A percentile compares a stretch with the other conserved stretches of the same genome.
These are phyloP conservation scores for Viridothelium virens DNA, from an alignment of 495 filamentous ascomycete genomes.

Conservation along the genomic window DNA sequence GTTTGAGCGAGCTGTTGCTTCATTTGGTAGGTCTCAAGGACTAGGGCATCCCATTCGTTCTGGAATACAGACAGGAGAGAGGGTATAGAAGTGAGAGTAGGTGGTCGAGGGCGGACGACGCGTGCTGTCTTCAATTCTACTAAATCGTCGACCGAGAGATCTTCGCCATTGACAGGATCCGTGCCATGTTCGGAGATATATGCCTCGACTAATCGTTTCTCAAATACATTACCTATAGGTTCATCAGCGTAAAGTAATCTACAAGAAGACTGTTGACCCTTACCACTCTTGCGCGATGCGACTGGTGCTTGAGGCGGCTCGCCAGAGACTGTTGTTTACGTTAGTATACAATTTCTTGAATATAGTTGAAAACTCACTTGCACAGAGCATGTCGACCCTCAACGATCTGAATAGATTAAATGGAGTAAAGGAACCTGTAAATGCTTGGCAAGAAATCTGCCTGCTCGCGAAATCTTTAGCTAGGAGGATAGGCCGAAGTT, in stretches of 20 bases:
- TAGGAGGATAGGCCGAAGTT: neutral
- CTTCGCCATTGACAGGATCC: conserved; percentile 86
- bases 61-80: conserved; percentile 95
- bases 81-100: conserved; percentile 92
- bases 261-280: conserved; percentile 27
- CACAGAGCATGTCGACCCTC: conserved; percentile 24
- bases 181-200: conserved; percentile 92
- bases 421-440: too few relatives aligned
- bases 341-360: conserved; percentile 14
- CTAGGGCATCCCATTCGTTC: conserved; percentile 94
- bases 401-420: neutral
- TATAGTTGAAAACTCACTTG: conserved; percentile 21
- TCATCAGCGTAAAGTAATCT: conserved; percentile 14
- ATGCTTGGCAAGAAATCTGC: neutral
- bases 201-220: conserved; percentile 88
- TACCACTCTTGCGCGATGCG: conserved; percentile 88
- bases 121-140: conserved; percentile 76
- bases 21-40: conserved; percentile 81
- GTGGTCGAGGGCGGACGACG: conserved; percentile 79
- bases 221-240: conserved; percentile 70
- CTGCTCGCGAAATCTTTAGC: neutral
- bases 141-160: conserved; percentile 76
- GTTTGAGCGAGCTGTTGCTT: conserved; percentile 82
- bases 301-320: conserved; percentile 94
- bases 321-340: conserved; percentile 68